These are phyloP conservation scores for Chytridium lagenaria DNA, from an alignment of 371 early-diverging fungal genomes.

Conservation along the genomic window DNA sequence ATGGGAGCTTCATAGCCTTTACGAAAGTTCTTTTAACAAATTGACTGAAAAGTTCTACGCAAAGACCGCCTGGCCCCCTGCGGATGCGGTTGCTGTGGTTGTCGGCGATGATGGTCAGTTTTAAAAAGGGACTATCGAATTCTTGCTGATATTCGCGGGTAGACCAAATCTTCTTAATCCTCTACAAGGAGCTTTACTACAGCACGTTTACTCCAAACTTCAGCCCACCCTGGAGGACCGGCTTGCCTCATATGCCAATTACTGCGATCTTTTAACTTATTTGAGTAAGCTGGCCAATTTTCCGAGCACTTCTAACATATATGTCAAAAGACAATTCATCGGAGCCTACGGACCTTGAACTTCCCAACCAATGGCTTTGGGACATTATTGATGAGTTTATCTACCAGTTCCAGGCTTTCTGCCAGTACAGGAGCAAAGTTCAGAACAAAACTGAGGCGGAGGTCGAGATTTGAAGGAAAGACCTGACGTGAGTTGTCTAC, in stretches of 20 bases:
- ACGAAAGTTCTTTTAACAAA: constrained; percentile 90
- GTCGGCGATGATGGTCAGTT: constrained; percentile 77
- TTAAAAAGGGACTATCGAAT: too few relatives aligned
- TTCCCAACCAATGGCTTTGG: constrained; percentile 98
- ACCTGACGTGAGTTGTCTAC: constrained; percentile 67
- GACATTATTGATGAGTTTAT: constrained; percentile 98
- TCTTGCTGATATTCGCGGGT: too few relatives aligned
- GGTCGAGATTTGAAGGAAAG: constrained; percentile 74
- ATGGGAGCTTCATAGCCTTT: constrained; percentile 84
- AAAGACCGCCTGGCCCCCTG: constrained; percentile 91
- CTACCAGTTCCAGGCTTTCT: constrained; percentile 97
- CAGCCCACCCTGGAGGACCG: constrained; percentile 88
- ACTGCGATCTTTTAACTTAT: constrained; percentile 94
- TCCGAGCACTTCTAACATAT: neutral
- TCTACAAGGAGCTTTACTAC: constrained; percentile 95
- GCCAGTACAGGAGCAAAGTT: constrained; percentile 86
- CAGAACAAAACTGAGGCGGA: constrained; percentile 84
- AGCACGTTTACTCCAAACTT: constrained; percentile 93
- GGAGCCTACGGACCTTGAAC: constrained; percentile 66
- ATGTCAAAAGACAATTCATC: constrained; percentile 21
- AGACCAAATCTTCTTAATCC: constrained; percentile 87
- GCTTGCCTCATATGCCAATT: constrained; percentile 91
- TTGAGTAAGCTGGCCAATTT: constrained; percentile 68
- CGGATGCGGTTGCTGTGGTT: constrained; percentile 80
- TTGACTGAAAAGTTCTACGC: constrained; percentile 90